These are phyloP conservation scores for Tolypocladium amazonense DNA, from an alignment of 2,329 filamentous ascomycete species.

Conservation along the genomic window DNA sequence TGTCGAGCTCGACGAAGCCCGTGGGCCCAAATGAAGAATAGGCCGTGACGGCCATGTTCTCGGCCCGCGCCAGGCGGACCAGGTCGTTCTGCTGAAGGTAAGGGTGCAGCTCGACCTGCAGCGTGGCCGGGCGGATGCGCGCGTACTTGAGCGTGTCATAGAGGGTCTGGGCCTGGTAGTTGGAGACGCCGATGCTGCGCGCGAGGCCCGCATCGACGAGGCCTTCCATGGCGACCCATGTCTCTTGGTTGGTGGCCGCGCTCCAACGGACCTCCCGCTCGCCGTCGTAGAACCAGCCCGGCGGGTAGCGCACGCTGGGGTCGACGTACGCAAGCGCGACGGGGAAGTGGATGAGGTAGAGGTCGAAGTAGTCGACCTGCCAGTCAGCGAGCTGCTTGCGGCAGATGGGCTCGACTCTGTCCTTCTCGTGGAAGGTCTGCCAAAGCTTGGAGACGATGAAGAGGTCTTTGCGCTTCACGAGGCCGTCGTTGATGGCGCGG, in stretches of 20 bases:
- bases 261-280: constrained; percentile 48
- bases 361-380: constrained; percentile 81
- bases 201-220: constrained; percentile 60
- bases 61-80: constrained; percentile 55
- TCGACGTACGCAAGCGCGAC: constrained; percentile 78
- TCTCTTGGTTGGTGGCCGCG: constrained; percentile 68
- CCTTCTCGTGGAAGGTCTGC: constrained; percentile 80
- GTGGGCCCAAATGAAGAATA: constrained; percentile 79
- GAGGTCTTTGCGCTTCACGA: constrained; percentile 76
- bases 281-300: constrained; percentile 62
- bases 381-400: constrained; percentile 72
- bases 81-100: constrained; percentile 71
- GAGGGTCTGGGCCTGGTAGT: constrained; percentile 69
- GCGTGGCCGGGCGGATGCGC: constrained; percentile 60
- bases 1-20: constrained; percentile 67
- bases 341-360: constrained; percentile 85
- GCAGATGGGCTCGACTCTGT: constrained; percentile 65
- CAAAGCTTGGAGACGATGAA: constrained; percentile 92
- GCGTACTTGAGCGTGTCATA: constrained; percentile 75
- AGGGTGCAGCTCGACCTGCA: constrained; percentile 87
- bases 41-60: constrained; percentile 66
- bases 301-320: constrained; percentile 68
- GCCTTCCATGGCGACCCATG: constrained; percentile 71
- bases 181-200: constrained; percentile 68
- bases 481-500: constrained; percentile 68